Base-by-base conservation (phyloP, 108 stramenopile species). In the Skeletonema marinoi region DNA sequence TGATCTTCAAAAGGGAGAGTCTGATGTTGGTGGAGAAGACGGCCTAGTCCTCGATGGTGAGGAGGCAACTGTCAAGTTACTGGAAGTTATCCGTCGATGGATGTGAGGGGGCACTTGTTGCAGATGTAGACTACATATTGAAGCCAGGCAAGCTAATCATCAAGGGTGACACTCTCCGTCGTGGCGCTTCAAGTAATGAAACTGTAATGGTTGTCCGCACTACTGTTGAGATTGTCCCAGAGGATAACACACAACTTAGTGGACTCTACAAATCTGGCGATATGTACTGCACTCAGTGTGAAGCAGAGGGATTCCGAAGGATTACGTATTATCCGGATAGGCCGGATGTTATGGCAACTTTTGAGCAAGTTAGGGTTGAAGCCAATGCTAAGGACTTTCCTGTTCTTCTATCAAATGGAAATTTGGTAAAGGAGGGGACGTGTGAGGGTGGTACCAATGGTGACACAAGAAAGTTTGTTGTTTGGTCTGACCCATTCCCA, bases 221-320 rank as follows among this genome's bases (percentile, higher is more conserved):
- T 12, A 68, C 63, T 8, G 88, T 86, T 7, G 75, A 70, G 32
- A 82, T 89, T 48, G 44, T 66, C 6, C 91, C 91, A 0, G 88
- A 72, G 82, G 73, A 90, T 30, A 92, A 92, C 77, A 88, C 89
- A 5, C 80, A 78, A 65, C 78, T 91, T 30, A 42, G 60, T 7
- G 92, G 92, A 17, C 80, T 93, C 12, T 93, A 93, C 88, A 89
- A 85, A 69, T 70, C 75, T n/a, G 75, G 83, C 11, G 51, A 70
- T 65, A 84, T 85, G 78, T 89, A 85, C 46, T 92, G 88, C 87
- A 85, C 90, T 21, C 92, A 93, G 73, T 90, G 90, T 71, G 91
- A 92, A 71, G 77, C 77, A 32, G 65, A 50, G 32, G 77, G 92
- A 19, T 92, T 90, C 78, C 86, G 92, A n/a, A 75, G 90, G 14